Evolutionary conservation across 306 rosid genomes (phyloP).

Genomic region (Dalbergia cochinchinensis): DNA sequence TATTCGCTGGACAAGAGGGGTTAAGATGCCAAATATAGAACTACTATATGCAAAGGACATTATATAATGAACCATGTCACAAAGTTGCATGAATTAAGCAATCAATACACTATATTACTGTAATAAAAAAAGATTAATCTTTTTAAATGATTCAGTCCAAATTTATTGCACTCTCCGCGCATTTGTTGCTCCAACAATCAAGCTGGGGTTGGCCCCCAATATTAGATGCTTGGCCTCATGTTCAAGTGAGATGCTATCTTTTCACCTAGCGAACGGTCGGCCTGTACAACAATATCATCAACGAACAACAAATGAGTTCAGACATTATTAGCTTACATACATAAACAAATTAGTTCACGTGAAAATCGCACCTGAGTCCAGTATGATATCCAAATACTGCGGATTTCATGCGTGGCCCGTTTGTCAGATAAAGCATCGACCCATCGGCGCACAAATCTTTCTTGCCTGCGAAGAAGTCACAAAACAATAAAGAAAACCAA

Average conservation of each 20-base stretch:
- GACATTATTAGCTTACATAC: too few species aligned
- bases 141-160: neutral
- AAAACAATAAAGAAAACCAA: neutral
- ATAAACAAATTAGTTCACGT: neutral
- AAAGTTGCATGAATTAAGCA: too few species aligned
- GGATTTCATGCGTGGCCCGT: constrained; percentile 83
- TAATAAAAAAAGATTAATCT: neutral
- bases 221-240: constrained; percentile 72
- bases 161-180: constrained; percentile 13
- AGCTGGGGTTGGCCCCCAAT: constrained; percentile 4
- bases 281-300: constrained; percentile 55
- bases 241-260: constrained; percentile 79
- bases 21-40: too few species aligned
- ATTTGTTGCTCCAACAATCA: constrained; percentile 6
- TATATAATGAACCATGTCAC: too few species aligned
- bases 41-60: too few species aligned
- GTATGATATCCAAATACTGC: constrained; percentile 82
- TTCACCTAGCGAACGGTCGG: constrained; percentile 77
- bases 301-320: constrained; percentile 40
- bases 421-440: constrained; percentile 69
- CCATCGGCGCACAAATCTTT: constrained; percentile 72
- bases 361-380: constrained; percentile 75
- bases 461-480: constrained; percentile 69
- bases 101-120: too few species aligned
- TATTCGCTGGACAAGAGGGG: too few species aligned